These are phyloP conservation scores for Candolleomyces aberdarensis DNA, from an alignment of 768 basidiomycete genomes.

Conservation along the genomic window DNA sequence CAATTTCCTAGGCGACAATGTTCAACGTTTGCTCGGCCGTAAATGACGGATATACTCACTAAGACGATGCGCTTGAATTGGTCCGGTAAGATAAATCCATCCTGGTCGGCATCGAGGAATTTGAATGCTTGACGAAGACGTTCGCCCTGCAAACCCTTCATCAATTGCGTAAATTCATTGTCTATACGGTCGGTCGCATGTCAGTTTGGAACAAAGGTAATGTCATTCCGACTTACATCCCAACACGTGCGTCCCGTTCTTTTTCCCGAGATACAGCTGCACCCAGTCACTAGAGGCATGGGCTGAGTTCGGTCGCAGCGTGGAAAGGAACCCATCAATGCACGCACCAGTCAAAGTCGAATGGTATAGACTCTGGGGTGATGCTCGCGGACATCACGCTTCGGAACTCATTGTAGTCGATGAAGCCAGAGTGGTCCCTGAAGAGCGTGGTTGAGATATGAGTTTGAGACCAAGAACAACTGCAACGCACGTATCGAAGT, in stretches of 20 bases:
- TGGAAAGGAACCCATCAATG: background rate
- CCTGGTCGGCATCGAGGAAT: constrained; percentile 83
- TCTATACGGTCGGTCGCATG: constrained; percentile 40
- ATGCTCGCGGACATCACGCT: constrained; percentile 81
- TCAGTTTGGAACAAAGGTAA: constrained; percentile 2
- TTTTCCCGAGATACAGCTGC: constrained; percentile 92
- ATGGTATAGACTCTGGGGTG: constrained; percentile 80
- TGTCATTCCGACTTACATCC: constrained; percentile 65
- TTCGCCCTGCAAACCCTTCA: constrained; percentile 99
- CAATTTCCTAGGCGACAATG: constrained; percentile 67
- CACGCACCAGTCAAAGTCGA: constrained; percentile 86
- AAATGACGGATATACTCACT: constrained; percentile 41
- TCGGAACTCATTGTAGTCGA: constrained; percentile 95
- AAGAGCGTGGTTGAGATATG: constrained; percentile 5
- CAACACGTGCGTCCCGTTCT: constrained; percentile 85
- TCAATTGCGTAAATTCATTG: constrained; percentile 96
- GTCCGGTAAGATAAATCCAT: constrained; percentile 91
- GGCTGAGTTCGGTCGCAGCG: background rate
- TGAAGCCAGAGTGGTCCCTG: constrained; percentile 89
- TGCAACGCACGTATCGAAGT: constrained; percentile 83
- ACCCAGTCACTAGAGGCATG: constrained; percentile 78
- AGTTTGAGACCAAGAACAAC: background rate
- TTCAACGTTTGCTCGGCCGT: background rate
- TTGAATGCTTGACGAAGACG: constrained; percentile 95
- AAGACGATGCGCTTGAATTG: constrained; percentile 95